Evolutionary conservation across 441 rosid genomes (phyloP).

Genomic region (Dalechampia spathulata): DNA sequence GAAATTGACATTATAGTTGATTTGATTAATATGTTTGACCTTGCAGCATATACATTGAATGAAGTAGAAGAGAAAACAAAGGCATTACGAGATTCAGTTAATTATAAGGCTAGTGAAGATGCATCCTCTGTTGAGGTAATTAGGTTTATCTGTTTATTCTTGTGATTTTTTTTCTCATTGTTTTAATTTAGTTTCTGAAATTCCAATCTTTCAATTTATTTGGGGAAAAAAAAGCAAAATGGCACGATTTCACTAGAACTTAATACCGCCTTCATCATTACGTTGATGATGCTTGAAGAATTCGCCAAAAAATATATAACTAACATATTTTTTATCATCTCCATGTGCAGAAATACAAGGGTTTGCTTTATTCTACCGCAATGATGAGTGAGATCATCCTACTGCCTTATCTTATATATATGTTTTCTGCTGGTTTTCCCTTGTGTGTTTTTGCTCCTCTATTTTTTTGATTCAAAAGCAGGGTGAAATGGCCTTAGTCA

Average conservation of each 20-base stretch:
- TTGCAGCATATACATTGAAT: slow-evolving; percentile 59
- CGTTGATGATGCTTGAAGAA: too few species aligned
- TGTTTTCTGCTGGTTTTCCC: too few species aligned
- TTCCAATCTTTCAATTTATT: too few species aligned
- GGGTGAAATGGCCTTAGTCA: background rate
- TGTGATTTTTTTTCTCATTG: too few species aligned
- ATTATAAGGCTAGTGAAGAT: slow-evolving; percentile 24
- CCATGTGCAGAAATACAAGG: slow-evolving; percentile 49
- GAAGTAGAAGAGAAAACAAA: slow-evolving; percentile 69
- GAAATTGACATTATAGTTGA: too few species aligned
- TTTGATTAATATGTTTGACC: too few species aligned
- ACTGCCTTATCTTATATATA: background rate
- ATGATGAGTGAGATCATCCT: slow-evolving; percentile 41
- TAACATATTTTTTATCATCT: slow-evolving; percentile 4
- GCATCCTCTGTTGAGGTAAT: slow-evolving; percentile 55
- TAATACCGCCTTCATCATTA: too few species aligned
- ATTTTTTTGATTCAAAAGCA: background rate
- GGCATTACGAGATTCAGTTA: slow-evolving; percentile 54
- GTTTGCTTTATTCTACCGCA: slow-evolving; percentile 52
- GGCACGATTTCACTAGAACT: too few species aligned
- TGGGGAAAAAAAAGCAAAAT: too few species aligned
- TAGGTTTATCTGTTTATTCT: background rate
- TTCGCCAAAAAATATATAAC: too few species aligned
- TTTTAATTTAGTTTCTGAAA: too few species aligned
- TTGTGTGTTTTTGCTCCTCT: background rate